A percentile compares a stretch with the other conserved stretches of the same genome.
These are phyloP conservation scores for Neotropicomus parvogracilis DNA, from an alignment of 1,284 basidiomycete species.

Conservation along the genomic window DNA sequence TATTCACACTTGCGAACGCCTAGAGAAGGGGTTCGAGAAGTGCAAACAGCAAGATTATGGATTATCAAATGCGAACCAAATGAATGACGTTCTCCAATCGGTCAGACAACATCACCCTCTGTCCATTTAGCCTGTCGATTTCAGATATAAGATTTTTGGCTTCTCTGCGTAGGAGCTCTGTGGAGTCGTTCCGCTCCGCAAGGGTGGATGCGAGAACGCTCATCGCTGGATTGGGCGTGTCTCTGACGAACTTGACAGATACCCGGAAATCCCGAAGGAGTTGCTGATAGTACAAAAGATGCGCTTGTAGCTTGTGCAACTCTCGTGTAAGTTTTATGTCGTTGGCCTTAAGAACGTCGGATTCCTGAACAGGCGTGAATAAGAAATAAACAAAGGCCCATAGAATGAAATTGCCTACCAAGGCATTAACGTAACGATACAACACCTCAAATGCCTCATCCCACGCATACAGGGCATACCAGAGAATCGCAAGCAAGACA, in stretches of 20 bases:
- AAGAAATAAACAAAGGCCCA: background rate
- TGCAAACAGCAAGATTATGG: background rate
- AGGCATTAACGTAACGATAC: slow-evolving; percentile 42
- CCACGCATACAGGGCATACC: slow-evolving; percentile 58
- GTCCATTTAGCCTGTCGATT: slow-evolving; percentile 43
- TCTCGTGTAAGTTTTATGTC: slow-evolving; percentile 43
- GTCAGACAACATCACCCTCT: slow-evolving; percentile 42
- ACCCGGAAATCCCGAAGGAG: slow-evolving; percentile 51
- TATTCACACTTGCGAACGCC: slow-evolving; percentile 49
- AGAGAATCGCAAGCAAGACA: slow-evolving; percentile 49
- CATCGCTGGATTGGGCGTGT: slow-evolving; percentile 46
- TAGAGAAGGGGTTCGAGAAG: slow-evolving; percentile 18
- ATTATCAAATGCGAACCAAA: slow-evolving; percentile 25
- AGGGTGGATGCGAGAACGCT: slow-evolving; percentile 18
- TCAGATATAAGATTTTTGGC: slow-evolving; percentile 42
- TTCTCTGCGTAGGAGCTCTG: slow-evolving; percentile 40
- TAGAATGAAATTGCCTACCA: slow-evolving; percentile 35
- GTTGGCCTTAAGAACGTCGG: slow-evolving; percentile 36
- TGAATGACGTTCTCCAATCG: slow-evolving; percentile 52
- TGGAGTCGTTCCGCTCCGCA: slow-evolving; percentile 14
- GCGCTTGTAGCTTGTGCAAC: slow-evolving; percentile 50
- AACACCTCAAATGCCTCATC: slow-evolving; percentile 51
- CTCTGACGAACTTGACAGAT: slow-evolving; percentile 44
- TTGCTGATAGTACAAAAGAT: slow-evolving; percentile 48
- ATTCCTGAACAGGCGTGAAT: slow-evolving; percentile 36